Evolutionary conservation across 192 early-diverging fungal species (phyloP), one percentile per base, ranked within the genome.

Genomic region (Coemansia erecta): DNA sequence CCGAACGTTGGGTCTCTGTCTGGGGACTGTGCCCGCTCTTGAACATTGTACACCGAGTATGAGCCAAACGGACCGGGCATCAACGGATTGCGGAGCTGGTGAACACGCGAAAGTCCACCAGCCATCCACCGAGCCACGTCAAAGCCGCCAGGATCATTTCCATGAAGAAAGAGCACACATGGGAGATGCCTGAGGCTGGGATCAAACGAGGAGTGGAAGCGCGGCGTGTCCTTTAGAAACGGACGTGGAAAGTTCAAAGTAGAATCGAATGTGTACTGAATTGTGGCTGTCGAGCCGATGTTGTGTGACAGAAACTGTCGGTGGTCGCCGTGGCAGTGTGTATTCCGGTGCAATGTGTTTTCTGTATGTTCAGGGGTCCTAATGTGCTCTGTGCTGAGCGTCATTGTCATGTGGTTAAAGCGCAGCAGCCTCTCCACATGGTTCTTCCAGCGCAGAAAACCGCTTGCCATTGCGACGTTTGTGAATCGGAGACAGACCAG

Each of bases 61-160:
- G 71, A 55, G 2, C 71, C 76, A 45, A 79, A 79, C 11, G 59
- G 66, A 18, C 71, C 58, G 21, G 76, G 71, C 76, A 73, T 79
- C 24, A 79, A 53, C 52, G 76, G 76, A 19, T 79, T 79, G 55
- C 61, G 60, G 19, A 73, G 66, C 51, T 66, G 65, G 51, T 75
- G 62, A 31, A 52, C 70, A 22, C 67, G 79, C 48, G 79, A 62
- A 43, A 81, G 46, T 22, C 79, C 79, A 31, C 69, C 79, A 0
- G 79, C 79, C 49, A 75, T 60, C 79, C 79, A 81, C 31, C 79
- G 68, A n/a, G 79, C 68, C 19, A 81, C 73, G 45, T 81, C 79
- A 56, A 81, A 81, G 0, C 79, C 79, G 37, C 79, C 79, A 8
- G 79, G 79, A 53, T 68, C 58, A 52, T 52, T 63, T 12, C 70